Conservation (phyloP, 352 stramenopile species). For the Phytophthora ramorum region DNA sequence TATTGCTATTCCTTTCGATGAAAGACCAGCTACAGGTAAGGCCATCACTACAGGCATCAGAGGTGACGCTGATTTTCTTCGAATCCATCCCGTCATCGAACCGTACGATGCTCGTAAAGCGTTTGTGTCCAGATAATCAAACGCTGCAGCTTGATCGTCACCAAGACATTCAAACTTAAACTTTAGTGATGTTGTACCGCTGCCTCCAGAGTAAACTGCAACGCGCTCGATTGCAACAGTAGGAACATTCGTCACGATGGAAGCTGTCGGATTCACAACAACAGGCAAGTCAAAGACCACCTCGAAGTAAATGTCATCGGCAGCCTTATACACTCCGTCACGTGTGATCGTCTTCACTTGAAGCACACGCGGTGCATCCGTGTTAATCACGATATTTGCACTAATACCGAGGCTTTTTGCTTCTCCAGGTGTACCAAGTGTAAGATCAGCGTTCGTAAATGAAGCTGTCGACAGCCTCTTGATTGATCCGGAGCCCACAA, state of each 20-base stretch:
- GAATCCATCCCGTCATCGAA: constrained; percentile 53
- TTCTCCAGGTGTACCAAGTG: constrained; percentile 47
- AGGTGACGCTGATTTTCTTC: constrained; percentile 42
- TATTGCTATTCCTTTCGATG: constrained; percentile 66
- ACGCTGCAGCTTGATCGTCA: constrained; percentile 47
- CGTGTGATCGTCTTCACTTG: constrained; percentile 57
- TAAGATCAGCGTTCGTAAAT: constrained; percentile 59
- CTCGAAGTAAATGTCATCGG: constrained; percentile 53
- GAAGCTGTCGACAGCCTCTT: constrained; percentile 59
- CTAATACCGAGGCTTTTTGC: constrained; percentile 46
- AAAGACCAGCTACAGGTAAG: constrained; percentile 46
- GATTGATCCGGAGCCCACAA: constrained; percentile 61
- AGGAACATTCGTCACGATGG: constrained; percentile 44
- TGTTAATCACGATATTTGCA: constrained; percentile 58
- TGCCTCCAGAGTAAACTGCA: constrained; percentile 57
- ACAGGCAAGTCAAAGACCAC: constrained; percentile 66
- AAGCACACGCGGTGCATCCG: constrained; percentile 46
- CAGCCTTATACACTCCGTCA: constrained; percentile 64
- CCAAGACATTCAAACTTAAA: constrained; percentile 53
- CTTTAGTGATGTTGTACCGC: constrained; percentile 51
- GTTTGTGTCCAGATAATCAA: constrained; percentile 47
- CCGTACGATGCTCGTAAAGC: constrained; percentile 54
- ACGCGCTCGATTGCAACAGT: constrained; percentile 34
- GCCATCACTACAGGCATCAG: constrained; percentile 50
- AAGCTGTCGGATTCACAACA: constrained; percentile 40